Percentiles rank a stretch among this genome's conserved stretches.
phyloP scores from a whole-genome alignment of 2,329 filamentous ascomycete species.

The Botrytis porri region DNA sequence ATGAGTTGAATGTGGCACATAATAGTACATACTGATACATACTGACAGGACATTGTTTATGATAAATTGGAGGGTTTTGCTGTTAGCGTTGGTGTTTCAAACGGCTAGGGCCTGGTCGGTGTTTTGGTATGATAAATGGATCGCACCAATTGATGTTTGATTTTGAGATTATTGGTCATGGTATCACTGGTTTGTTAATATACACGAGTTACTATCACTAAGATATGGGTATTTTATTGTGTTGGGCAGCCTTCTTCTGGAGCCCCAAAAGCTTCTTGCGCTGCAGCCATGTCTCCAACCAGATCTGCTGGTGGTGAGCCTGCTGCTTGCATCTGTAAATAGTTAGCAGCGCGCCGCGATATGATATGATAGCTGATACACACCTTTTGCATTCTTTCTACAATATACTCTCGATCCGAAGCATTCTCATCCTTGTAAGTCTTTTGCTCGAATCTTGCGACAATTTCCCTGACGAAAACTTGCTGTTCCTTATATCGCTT shows the following conservation, averaged over 20 bases:
- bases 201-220: conserved; percentile 18
- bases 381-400: conserved; percentile 97
- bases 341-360: conserved; percentile 23
- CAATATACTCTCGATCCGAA: conserved; percentile 84
- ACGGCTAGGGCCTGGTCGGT: conserved; percentile 19
- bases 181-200: conserved; percentile 20
- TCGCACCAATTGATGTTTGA: background rate
- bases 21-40: background rate
- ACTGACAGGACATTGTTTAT: conserved; percentile 2
- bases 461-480: conserved; percentile 77
- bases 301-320: conserved; percentile 88
- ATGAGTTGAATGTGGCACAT: conserved; percentile 14
- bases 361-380: conserved; percentile 33
- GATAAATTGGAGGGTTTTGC: background rate
- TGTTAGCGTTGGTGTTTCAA: conserved; percentile 32
- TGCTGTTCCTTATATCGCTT: conserved; percentile 80
- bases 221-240: conserved; percentile 47
- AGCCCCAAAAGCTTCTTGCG: conserved; percentile 65
- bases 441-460: conserved; percentile 78
- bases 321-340: conserved; percentile 84
- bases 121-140: background rate
- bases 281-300: conserved; percentile 83
- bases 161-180: conserved; percentile 1
- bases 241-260: conserved; percentile 62
- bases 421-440: conserved; percentile 80